phyloP scores from a whole-genome alignment of 208 protist species.

The Crithidia mellificae region DNA sequence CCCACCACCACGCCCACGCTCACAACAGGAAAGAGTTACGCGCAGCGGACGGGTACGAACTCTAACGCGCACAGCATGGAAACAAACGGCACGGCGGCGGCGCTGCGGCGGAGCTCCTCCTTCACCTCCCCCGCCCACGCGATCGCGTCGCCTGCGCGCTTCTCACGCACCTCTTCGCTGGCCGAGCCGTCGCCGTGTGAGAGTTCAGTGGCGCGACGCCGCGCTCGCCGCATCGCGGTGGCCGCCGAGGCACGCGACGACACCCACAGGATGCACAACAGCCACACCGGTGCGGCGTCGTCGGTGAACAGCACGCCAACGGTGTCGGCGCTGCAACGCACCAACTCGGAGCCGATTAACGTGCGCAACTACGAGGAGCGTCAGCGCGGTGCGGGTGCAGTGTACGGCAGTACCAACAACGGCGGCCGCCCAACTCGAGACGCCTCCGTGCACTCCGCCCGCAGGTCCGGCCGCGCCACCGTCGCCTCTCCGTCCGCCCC shows the following conservation, averaged over 20 bases:
- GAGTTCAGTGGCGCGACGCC: conserved; percentile 11
- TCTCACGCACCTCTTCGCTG: conserved; percentile 13
- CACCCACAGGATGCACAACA: not conserved
- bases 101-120: not conserved
- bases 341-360: conserved; percentile 14
- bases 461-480: not conserved
- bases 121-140: not conserved
- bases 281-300: not conserved
- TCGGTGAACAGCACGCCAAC: not conserved
- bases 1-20: not conserved
- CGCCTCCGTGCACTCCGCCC: not conserved
- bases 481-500: not conserved
- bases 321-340: conserved; percentile 1
- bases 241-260: not conserved
- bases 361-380: conserved; percentile 11
- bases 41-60: not conserved
- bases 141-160: conserved; percentile 1
- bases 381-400: not conserved
- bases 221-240: not conserved
- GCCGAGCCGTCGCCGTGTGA: conserved; percentile 8
- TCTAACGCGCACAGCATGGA: too few species aligned
- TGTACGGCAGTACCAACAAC: too few species aligned
- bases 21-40: not conserved
- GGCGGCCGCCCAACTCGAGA: too few species aligned
- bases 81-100: not conserved